Evolutionary conservation across 257 asterid species (phyloP), one percentile per base, ranked within the genome.

Genomic region (Echium plantagineum): DNA sequence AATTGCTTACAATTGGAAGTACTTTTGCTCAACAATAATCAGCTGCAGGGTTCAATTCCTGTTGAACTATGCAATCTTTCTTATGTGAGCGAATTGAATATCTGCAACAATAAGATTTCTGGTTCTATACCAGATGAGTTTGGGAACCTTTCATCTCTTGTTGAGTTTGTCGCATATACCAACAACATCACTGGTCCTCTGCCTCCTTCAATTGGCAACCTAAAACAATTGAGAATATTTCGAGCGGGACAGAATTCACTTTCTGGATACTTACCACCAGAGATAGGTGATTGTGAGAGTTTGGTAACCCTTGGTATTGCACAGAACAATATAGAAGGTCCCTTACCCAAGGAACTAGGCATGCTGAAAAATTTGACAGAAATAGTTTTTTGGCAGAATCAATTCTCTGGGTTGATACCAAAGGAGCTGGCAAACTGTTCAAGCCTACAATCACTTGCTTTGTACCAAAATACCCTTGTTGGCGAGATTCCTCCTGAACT

Each of bases 161-260:
- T 77, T 21, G 75, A 84, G 65, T 81, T 90, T 62, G 89, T 87
- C 32, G 96, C 91, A 1, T 87, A 81, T 78, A 90, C 97, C 4
- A 90, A 90, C 57, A 79, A 78, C 69, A 79, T 90, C 67, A 71
- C 94, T 0, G 97, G 97, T 64, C 69, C 85, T 18, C 53, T 90
- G 75, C 97, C 95, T 24, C 62, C 15, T 3, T 80, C 95, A 16
- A 68, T 90, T 16, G 94, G 96, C 17, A 83, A 81, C 64, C 60
- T 90, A 64, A 79, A 49, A 57, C 81, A 64, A 62, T 70, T 90
- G 82, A 65, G 49, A 42, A 72, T 58, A 13, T 83, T 90, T 54
- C 85, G 97, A 46, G 90, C 85, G 5, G 97, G 97, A 65, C 89
- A 87, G 73, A 90, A 90, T 70, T 74, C 73, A 5, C 71, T 90